Conservation (phyloP, 306 rosid genomes). For the Urtica urens region DNA sequence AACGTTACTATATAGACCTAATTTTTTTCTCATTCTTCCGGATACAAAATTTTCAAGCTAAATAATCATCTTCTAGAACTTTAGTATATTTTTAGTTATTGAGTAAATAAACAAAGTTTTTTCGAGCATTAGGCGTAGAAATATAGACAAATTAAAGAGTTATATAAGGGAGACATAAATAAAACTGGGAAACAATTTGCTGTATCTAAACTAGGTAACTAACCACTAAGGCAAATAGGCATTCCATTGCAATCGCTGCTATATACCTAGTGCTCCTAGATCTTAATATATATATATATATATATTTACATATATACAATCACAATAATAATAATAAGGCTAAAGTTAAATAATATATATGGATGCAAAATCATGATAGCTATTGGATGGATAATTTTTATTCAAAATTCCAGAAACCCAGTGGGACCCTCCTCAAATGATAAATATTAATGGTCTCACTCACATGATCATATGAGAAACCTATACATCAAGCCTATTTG, state of each 20-base stretch:
- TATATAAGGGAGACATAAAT: not conserved
- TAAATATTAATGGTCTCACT: not conserved
- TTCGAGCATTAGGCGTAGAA: not conserved
- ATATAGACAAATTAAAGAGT: not conserved
- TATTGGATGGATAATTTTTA: slow-evolving; percentile 5
- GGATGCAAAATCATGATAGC: not conserved
- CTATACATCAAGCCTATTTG: not conserved
- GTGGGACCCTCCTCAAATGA: not conserved
- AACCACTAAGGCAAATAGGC: too few relatives aligned
- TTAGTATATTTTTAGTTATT: too few relatives aligned
- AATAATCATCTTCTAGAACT: too few relatives aligned
- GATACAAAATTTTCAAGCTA: too few relatives aligned
- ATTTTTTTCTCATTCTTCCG: too few relatives aligned
- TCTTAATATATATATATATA: not conserved
- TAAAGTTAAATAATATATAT: too few relatives aligned
- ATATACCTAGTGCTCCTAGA: not conserved
- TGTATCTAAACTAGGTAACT: slow-evolving; percentile 3
- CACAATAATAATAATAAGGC: too few relatives aligned
- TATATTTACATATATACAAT: not conserved
- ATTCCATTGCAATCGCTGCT: not conserved
- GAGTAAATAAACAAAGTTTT: too few relatives aligned
- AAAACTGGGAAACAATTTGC: not conserved
- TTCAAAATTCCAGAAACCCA: not conserved
- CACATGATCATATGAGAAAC: not conserved
- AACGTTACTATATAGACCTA: too few relatives aligned